Evolutionary conservation across 129 eudicot species (phyloP).

Genomic region (Pittosporum tobira): DNA sequence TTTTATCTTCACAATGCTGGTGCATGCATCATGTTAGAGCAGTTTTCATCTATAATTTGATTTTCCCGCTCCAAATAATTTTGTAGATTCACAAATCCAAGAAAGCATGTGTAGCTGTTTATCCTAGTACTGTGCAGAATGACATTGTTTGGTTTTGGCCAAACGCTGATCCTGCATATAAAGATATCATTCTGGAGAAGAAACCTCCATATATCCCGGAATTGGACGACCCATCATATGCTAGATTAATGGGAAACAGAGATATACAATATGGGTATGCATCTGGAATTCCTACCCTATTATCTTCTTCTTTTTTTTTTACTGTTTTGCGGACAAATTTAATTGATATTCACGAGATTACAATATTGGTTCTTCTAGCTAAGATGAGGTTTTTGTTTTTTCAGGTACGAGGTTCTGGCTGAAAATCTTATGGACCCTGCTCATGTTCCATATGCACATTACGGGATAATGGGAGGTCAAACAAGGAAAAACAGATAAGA

Average conservation of each 20-base stretch:
- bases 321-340: too few species aligned
- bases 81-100: constrained; percentile 50
- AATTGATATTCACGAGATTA: too few species aligned
- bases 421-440: constrained; percentile 94
- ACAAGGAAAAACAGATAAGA: constrained; percentile 43
- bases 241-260: constrained; percentile 32
- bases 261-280: constrained; percentile 71
- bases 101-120: constrained; percentile 70
- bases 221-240: constrained; percentile 69
- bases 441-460: constrained; percentile 90
- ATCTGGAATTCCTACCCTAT: too few species aligned
- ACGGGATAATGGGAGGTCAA: constrained; percentile 43
- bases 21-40: neutral
- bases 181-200: constrained; percentile 42
- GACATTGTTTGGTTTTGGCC: constrained; percentile 88
- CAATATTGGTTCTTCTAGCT: neutral
- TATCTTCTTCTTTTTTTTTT: too few species aligned
- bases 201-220: constrained; percentile 63
- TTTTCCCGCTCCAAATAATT: neutral
- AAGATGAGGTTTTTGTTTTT: constrained; percentile 9
- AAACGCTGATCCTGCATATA: constrained; percentile 47
- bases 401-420: constrained; percentile 68
- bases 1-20: neutral
- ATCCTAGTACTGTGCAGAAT: constrained; percentile 71
- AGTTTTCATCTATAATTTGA: neutral